A percentile compares a stretch with the other conserved stretches of the same genome.
These are phyloP conservation scores for Discostella stelligera DNA, from an alignment of 352 stramenopile genomes.

Conservation along the genomic window DNA sequence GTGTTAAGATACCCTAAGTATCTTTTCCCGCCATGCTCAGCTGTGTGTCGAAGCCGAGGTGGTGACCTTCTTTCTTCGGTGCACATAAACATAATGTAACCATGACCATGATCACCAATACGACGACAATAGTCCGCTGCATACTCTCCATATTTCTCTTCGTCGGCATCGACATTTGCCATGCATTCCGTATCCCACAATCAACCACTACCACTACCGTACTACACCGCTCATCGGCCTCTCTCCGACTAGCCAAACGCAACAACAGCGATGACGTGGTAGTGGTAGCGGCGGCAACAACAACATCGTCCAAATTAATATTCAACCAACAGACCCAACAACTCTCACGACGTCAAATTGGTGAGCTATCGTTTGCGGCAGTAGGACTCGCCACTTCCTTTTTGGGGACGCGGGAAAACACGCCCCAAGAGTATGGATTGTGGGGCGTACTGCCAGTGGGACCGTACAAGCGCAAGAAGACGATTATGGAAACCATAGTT, in stretches of 20 bases:
- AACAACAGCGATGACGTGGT: not conserved
- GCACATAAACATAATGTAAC: too few species aligned
- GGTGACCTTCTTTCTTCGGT: too few species aligned
- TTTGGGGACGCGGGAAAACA: slow-evolving; percentile 56
- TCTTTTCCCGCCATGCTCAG: too few species aligned
- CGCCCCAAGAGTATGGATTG: slow-evolving; percentile 74
- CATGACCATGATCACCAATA: not conserved
- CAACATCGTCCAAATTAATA: not conserved
- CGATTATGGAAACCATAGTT: slow-evolving; percentile 78
- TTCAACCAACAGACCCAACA: not conserved
- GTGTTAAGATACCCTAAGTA: too few species aligned
- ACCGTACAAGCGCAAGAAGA: slow-evolving; percentile 82
- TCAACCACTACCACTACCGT: not conserved
- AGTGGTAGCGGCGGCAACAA: too few species aligned
- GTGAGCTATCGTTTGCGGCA: slow-evolving; percentile 59
- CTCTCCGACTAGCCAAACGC: not conserved
- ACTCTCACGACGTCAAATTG: slow-evolving; percentile 54
- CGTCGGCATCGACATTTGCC: not conserved
- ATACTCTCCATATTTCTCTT: not conserved
- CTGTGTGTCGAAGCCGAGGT: too few species aligned
- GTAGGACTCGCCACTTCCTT: slow-evolving; percentile 61
- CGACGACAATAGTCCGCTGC: not conserved
- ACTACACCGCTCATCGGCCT: not conserved
- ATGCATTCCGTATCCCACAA: not conserved
- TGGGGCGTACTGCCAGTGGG: slow-evolving; percentile 78